Conservation (phyloP, 805 yeast species). For the Cyberlindnera amylophila region DNA sequence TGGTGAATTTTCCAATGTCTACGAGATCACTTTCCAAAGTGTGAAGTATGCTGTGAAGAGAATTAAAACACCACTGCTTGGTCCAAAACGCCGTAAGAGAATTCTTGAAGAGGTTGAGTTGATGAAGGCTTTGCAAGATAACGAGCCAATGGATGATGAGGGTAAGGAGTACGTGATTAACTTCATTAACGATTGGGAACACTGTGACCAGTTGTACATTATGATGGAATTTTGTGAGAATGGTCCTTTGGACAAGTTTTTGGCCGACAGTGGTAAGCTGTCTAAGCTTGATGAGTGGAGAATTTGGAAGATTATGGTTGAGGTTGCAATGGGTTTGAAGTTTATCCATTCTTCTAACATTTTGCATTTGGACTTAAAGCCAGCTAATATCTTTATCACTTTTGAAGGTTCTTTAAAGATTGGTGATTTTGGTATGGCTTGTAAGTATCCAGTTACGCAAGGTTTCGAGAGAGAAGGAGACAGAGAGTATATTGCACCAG, state of each 20-base stretch:
- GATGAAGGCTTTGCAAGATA: constrained; percentile 40
- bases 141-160: constrained; percentile 41
- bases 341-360: constrained; percentile 76
- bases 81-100: constrained; percentile 56
- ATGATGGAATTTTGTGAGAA: constrained; percentile 96
- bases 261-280: constrained; percentile 71
- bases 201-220: constrained; percentile 69
- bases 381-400: constrained; percentile 90
- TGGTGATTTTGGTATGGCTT: constrained; percentile 96
- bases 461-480: constrained; percentile 92
- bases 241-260: constrained; percentile 80
- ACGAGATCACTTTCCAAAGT: constrained; percentile 66
- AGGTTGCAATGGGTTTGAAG: constrained; percentile 71
- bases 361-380: constrained; percentile 87
- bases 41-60: constrained; percentile 83
- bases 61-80: constrained; percentile 59
- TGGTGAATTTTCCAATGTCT: constrained; percentile 91
- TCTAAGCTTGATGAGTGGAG: constrained; percentile 92
- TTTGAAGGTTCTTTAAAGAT: constrained; percentile 92
- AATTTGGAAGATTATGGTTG: constrained; percentile 93
- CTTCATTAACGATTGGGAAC: constrained; percentile 84
- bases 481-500: constrained; percentile 96
- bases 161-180: constrained; percentile 77
- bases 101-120: constrained; percentile 76
- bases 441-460: constrained; percentile 66